These are phyloP conservation scores for Conticribra guillardii DNA, from an alignment of 108 stramenopile genomes.

Conservation along the genomic window DNA sequence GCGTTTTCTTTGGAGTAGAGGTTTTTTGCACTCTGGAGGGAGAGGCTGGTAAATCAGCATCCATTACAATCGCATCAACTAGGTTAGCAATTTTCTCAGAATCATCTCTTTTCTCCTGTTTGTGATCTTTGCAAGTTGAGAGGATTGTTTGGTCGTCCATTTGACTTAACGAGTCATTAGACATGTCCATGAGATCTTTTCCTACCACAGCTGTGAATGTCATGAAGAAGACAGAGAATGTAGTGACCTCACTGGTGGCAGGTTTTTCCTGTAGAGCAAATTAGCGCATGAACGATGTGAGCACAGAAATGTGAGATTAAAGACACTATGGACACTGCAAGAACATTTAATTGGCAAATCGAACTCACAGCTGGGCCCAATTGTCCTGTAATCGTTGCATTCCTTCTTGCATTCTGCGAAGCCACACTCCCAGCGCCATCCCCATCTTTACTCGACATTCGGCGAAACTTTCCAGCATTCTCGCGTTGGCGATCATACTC, in stretches of 20 bases:
- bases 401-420: conserved; percentile 17
- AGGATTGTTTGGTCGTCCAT: conserved; percentile 67
- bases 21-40: conserved; percentile 19
- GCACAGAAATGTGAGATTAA: neutral
- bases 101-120: conserved; percentile 22
- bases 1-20: conserved; percentile 7
- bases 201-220: conserved; percentile 79
- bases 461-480: conserved; percentile 80
- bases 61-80: conserved; percentile 51
- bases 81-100: conserved; percentile 27
- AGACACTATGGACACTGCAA: neutral
- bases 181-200: conserved; percentile 75
- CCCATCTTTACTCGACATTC: conserved; percentile 33
- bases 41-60: conserved; percentile 35
- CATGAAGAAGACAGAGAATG: conserved; percentile 89
- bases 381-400: conserved; percentile 20
- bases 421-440: conserved; percentile 15
- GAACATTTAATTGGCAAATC: neutral
- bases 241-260: conserved; percentile 67
- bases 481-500: conserved; percentile 88
- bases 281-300: neutral
- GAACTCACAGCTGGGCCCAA: conserved; percentile 29
- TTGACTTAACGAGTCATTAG: conserved; percentile 54
- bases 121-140: conserved; percentile 55
- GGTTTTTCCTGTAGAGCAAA: conserved; percentile 24